Conservation (phyloP, 1,139 yeast genomes). For the Magnusiomyces suaveolens region DNA sequence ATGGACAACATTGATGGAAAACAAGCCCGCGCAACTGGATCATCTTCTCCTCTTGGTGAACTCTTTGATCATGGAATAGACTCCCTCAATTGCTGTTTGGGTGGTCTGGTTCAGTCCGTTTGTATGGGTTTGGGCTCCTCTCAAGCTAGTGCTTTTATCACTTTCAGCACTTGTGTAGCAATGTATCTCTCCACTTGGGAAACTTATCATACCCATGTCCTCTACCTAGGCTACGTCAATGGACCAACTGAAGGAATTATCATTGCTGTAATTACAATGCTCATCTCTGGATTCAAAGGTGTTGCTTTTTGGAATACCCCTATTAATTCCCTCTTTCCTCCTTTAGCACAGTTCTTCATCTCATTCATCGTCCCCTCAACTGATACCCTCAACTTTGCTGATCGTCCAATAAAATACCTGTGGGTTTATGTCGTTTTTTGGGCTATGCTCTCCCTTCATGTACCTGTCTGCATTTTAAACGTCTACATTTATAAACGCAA, state of each 20-base stretch:
- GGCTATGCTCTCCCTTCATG: conserved; percentile 43
- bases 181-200: conserved; percentile 76
- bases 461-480: conserved; percentile 45
- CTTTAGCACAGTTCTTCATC: conserved; percentile 7
- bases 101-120: conserved; percentile 34
- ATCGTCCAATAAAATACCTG: conserved; percentile 28
- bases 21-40: conserved; percentile 70
- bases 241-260: conserved; percentile 79
- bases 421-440: conserved; percentile 36
- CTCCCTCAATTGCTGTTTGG: conserved; percentile 51
- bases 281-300: conserved; percentile 51
- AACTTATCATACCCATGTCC: conserved; percentile 64
- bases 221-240: conserved; percentile 56
- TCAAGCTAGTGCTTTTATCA: conserved; percentile 39
- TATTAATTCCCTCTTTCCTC: conserved; percentile 20
- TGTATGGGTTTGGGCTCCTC: conserved; percentile 36
- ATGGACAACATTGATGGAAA: conserved; percentile 81
- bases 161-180: conserved; percentile 57
- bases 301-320: conserved; percentile 46
- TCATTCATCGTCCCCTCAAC: conserved; percentile 11
- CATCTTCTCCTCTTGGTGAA: conserved; percentile 72
- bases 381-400: conserved; percentile 23
- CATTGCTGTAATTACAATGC: conserved; percentile 45
- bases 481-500: conserved; percentile 32
- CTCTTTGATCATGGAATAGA: conserved; percentile 75